These are phyloP conservation scores for Rhodotorula diobovata DNA, from an alignment of 768 basidiomycete genomes.

Conservation along the genomic window DNA sequence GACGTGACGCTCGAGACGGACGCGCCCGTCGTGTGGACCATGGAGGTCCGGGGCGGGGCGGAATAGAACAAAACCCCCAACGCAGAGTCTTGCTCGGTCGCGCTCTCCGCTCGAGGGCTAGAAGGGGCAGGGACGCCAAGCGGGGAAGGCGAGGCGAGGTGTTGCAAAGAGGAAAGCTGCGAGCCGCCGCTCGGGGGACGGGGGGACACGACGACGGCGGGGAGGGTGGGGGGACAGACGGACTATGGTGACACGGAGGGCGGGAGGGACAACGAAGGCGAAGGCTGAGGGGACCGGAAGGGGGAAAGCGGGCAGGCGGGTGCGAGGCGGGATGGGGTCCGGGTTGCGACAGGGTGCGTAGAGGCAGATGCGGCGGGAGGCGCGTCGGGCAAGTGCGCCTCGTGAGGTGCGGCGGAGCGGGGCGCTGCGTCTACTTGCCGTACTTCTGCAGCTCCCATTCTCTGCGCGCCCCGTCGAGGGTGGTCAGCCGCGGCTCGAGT, in stretches of 20 bases:
- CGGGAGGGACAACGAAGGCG: background rate
- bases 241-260: background rate
- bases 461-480: conserved; percentile 46
- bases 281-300: background rate
- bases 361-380: no score
- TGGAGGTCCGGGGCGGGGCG: conserved; percentile 54
- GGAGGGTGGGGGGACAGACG: background rate
- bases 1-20: conserved; percentile 70
- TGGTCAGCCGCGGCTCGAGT: background rate
- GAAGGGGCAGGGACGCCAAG: no score
- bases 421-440: conserved; percentile 22
- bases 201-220: background rate
- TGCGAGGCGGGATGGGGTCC: no score
- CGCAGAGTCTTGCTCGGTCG: background rate
- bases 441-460: conserved; percentile 97
- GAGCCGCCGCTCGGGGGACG: background rate
- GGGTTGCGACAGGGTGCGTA: no score
- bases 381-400: no score
- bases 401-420: no score
- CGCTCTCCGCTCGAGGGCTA: background rate
- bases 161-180: background rate
- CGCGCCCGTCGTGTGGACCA: conserved; percentile 85
- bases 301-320: background rate
- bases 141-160: no score
- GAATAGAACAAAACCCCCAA: background rate